A percentile compares a stretch with the other conserved stretches of the same genome.
Conservation (phyloP, 495 filamentous ascomycete species). For the Penicillium paradoxum region DNA sequence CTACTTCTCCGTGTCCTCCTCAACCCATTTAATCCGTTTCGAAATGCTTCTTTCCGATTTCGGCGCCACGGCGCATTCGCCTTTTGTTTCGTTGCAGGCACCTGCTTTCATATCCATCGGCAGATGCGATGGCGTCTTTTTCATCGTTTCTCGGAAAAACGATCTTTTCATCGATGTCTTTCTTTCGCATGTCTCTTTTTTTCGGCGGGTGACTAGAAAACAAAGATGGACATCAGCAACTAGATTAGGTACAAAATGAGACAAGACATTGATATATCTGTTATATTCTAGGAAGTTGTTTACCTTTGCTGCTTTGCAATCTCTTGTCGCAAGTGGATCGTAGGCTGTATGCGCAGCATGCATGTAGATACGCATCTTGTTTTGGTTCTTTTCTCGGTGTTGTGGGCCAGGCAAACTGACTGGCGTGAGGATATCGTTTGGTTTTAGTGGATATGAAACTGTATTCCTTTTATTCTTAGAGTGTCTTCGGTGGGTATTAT, state of each 20-base stretch:
- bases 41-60: background rate
- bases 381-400: too few species aligned
- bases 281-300: background rate
- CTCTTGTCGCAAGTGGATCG: too few species aligned
- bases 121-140: background rate
- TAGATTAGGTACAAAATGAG: background rate
- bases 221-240: background rate
- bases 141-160: background rate
- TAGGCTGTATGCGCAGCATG: too few species aligned
- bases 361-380: too few species aligned
- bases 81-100: background rate
- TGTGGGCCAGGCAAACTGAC: too few species aligned
- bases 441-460: too few species aligned
- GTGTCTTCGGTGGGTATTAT: too few species aligned
- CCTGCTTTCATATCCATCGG: background rate
- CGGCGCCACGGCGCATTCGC: conserved; percentile 1
- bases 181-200: background rate
- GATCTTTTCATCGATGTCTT: background rate
- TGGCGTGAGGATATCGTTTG: too few species aligned
- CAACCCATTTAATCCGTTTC: background rate
- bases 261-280: background rate
- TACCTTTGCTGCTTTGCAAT: too few species aligned
- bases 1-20: background rate
- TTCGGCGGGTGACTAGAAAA: background rate
- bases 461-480: too few species aligned